Conservation (phyloP, 1,284 basidiomycete species). For the Hemileia vastatrix region DNA sequence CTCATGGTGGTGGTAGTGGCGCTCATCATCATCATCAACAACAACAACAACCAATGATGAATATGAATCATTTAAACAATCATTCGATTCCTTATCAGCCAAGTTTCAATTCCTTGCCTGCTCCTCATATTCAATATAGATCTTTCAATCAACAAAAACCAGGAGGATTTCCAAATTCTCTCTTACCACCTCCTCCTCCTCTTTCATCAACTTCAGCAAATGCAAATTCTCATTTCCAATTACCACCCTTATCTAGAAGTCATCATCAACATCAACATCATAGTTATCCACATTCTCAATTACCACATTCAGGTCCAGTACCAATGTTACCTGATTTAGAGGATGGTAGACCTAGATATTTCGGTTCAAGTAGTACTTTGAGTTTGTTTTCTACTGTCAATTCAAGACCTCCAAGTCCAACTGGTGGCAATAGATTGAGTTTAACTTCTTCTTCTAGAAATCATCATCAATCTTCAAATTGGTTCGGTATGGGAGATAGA, state of each 20-base stretch:
- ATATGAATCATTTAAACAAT: not conserved
- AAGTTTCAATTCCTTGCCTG: not conserved
- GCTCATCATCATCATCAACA: too few species aligned
- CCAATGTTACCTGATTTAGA: too few species aligned
- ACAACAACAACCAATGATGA: not conserved
- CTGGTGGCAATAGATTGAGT: not conserved
- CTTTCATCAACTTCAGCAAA: too few species aligned
- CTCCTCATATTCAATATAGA: not conserved
- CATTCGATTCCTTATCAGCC: not conserved
- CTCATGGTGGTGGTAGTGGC: too few species aligned
- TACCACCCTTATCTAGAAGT: too few species aligned
- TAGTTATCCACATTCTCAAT: too few species aligned
- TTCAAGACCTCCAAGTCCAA: slow-evolving; percentile 22
- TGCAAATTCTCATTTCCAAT: too few species aligned
- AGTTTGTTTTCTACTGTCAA: slow-evolving; percentile 29
- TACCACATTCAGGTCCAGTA: too few species aligned
- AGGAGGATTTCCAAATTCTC: too few species aligned
- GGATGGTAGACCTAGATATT: slow-evolving; percentile 35
- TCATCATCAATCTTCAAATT: not conserved
- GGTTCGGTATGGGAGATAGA: slow-evolving; percentile 24
- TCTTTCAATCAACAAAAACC: too few species aligned
- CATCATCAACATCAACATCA: too few species aligned
- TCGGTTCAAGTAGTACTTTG: slow-evolving; percentile 32
- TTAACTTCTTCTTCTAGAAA: slow-evolving; percentile 22
- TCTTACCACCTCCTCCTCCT: too few species aligned